Evolutionary conservation across 2,329 filamentous ascomycete species (phyloP), one percentile per base, ranked within the genome.

Genomic region (Paraphaeosphaeria sporulosa): DNA sequence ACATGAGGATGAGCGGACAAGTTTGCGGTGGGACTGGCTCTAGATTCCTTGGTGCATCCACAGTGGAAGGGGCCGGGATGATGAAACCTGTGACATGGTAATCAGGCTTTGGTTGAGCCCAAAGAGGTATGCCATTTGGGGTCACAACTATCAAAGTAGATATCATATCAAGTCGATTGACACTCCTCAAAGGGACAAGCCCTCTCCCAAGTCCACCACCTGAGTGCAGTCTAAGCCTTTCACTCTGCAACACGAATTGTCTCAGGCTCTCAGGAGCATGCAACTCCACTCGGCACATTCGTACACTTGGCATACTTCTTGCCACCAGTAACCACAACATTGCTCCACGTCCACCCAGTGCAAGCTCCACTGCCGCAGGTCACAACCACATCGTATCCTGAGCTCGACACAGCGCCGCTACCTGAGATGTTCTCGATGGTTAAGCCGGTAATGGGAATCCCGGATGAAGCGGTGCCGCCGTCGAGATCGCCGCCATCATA

Each of bases 291-390:
- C 5, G 50, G 50, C 13, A 53, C 36, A 23, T 53, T 53, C 12
- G 36, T 42, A 23, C 50, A 53, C 13, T 34, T 38, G 1, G 23
- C n/a, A n/a, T 43, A 42, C 50, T 42, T 53, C 50, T 53, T 53
- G 3, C 50, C 50, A n/a, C 50, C 50, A 9, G 50, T 43, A 17
- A 53, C 50, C 15, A 7, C 23, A 23, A 53, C 50, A 30, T 30
- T 30, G 17, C 30, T 27, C 50, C 50, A 53, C 21, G 32, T 53
- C 50, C 50, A 25, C 58, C 82, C 77, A 2, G 75, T 79, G 69
- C 84, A 85, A 57, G 78, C 78, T 27, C 79, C 82, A 36, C 32
- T 51, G 7, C 82, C 85, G 64, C 86, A 87, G 12, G 86, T 80
- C 52, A 87, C 83, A 61, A 84, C 84, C 60, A 86, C 75, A 55